Conservation (phyloP, 2,329 filamentous ascomycete species). For the Colletotrichum sp. region DNA sequence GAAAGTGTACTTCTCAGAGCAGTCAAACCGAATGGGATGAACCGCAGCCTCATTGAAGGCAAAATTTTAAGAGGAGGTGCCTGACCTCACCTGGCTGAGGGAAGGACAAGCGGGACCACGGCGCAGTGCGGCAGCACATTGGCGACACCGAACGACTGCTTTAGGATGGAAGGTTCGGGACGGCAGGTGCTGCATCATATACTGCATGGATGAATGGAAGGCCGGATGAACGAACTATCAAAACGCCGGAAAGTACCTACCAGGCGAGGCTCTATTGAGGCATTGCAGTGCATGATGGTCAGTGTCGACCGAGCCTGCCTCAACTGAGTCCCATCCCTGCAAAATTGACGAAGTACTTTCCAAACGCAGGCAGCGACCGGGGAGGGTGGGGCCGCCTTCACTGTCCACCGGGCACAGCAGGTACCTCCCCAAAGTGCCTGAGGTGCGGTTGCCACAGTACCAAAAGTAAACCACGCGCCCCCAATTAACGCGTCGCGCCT, state of each 20-base stretch:
- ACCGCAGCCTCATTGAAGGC: neutral
- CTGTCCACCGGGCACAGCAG: neutral
- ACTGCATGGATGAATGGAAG: neutral
- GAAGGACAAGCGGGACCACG: neutral
- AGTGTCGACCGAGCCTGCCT: neutral
- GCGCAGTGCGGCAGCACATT: neutral
- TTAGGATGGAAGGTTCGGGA: neutral
- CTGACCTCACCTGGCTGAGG: neutral
- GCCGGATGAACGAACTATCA: neutral
- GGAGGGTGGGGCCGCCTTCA: neutral
- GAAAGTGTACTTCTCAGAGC: neutral
- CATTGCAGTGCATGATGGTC: neutral
- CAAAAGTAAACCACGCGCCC: neutral
- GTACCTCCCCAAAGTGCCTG: neutral
- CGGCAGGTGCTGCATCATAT: neutral
- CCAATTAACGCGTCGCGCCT: conserved; percentile 14
- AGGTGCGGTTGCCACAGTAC: neutral
- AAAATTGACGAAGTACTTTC: neutral
- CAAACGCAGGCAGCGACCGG: neutral
- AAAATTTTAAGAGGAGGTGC: neutral
- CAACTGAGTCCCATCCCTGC: neutral
- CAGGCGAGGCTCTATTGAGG: neutral
- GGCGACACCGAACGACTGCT: neutral
- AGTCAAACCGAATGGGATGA: neutral
- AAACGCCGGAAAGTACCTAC: neutral